Conservation (phyloP, 106 monocot species). For the Alisma plantagoaquatica region DNA sequence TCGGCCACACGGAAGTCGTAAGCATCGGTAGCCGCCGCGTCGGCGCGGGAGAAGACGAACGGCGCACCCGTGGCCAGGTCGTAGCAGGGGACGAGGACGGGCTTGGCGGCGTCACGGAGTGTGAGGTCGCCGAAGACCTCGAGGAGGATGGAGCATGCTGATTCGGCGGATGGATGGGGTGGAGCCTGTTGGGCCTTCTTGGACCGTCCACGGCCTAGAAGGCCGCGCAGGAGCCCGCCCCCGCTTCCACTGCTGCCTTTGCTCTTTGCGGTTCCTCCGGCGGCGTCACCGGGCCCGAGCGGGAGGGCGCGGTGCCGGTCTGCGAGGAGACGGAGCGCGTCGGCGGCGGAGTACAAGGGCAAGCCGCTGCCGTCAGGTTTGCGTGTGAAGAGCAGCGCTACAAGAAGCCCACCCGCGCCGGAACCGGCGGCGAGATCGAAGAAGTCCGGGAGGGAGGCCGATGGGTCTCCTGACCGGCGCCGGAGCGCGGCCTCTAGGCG, state of each 20-base stretch:
- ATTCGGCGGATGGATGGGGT: no score
- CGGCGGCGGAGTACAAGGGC: constrained; percentile 5
- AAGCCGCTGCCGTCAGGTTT: constrained; percentile 27
- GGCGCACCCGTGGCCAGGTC: no score
- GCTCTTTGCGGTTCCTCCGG: background rate
- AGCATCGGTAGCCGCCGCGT: no score
- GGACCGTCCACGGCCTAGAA: constrained; percentile 16
- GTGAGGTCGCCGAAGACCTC: constrained; percentile 51
- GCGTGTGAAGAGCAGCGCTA: constrained; percentile 49
- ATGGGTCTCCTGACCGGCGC: constrained; percentile 16
- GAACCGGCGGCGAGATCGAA: no score
- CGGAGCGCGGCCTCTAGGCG: constrained; percentile 8
- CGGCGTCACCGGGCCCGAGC: constrained; percentile 4
- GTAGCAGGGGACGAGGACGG: no score
- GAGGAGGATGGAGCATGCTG: constrained; percentile 55
- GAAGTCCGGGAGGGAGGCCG: constrained; percentile 41
- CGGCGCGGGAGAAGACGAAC: no score
- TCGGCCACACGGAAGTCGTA: constrained; percentile 40
- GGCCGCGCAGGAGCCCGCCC: background rate
- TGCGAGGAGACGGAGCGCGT: constrained; percentile 27
- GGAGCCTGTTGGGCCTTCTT: constrained; percentile 36
- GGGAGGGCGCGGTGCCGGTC: background rate
- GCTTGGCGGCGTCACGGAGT: constrained; percentile 52
- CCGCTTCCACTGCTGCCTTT: background rate
- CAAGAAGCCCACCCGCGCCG: constrained; percentile 22